Evolutionary conservation across 352 stramenopile genomes (phyloP).

Genomic region (Plasmopara halstedii): DNA sequence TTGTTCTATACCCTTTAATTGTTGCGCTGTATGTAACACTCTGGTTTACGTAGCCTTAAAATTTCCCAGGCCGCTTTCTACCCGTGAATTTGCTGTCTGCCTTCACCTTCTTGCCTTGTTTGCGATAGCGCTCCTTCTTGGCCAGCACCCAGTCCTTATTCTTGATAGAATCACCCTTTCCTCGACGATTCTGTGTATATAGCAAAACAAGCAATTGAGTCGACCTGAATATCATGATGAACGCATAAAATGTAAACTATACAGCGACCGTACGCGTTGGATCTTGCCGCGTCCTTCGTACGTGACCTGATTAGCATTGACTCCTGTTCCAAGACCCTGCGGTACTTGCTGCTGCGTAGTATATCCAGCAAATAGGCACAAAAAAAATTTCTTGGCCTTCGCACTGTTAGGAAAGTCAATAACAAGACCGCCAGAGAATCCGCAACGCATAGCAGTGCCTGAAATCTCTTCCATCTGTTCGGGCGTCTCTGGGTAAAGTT

Average conservation of each 20-base stretch:
- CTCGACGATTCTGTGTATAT: conserved; percentile 35
- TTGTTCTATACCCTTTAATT: too few species aligned
- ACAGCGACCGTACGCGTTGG: conserved; percentile 30
- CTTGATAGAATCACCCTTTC: conserved; percentile 53
- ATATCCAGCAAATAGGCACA: conserved; percentile 95
- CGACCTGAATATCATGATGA: neutral
- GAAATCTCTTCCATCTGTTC: conserved; percentile 96
- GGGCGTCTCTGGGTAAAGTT: conserved; percentile 98
- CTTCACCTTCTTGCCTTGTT: conserved; percentile 97
- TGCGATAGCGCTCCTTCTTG: conserved; percentile 97
- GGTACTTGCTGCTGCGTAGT: conserved; percentile 75
- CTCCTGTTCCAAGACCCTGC: conserved; percentile 64
- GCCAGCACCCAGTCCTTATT: conserved; percentile 94
- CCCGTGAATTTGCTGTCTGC: conserved; percentile 98
- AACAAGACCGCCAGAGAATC: conserved; percentile 94
- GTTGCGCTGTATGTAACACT: too few species aligned
- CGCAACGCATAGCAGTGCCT: conserved; percentile 79
- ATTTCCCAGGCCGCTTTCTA: conserved; percentile 90
- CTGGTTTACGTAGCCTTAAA: conserved; percentile 69
- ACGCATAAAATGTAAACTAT: neutral
- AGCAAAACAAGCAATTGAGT: neutral
- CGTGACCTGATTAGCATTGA: conserved; percentile 42
- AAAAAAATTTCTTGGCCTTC: conserved; percentile 99
- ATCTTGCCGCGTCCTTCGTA: conserved; percentile 58
- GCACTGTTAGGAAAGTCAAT: conserved; percentile 99